phyloP scores from a whole-genome alignment of 2,329 filamentous ascomycete genomes.

The Aspergillus bombycis region DNA sequence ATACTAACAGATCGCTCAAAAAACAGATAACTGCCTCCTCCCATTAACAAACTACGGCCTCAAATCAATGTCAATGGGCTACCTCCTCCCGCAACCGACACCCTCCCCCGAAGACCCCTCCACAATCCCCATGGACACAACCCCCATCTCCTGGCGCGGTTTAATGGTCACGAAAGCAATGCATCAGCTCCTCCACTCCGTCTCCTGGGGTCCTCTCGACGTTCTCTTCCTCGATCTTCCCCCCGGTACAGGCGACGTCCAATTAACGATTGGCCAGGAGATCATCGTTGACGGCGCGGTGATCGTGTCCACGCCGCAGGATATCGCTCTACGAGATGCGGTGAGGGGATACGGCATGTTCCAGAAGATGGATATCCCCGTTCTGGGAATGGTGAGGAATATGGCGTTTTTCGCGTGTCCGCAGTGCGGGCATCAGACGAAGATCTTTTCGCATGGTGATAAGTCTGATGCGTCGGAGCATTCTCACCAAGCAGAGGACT shows the following conservation, averaged over 20 bases:
- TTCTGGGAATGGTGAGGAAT: conserved; percentile 85
- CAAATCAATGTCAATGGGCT: conserved; percentile 97
- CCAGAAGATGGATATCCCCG: conserved; percentile 75
- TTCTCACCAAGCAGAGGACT: conserved; percentile 46
- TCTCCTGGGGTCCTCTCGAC: conserved; percentile 90
- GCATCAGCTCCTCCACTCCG: conserved; percentile 91
- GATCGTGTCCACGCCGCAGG: conserved; percentile 91
- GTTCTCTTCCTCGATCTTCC: conserved; percentile 88
- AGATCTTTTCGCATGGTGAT: conserved; percentile 66
- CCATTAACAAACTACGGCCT: conserved; percentile 93
- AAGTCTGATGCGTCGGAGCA: background rate
- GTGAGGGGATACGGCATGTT: conserved; percentile 94
- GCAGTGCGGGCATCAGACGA: conserved; percentile 72
- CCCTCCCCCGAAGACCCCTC: background rate
- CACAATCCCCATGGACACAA: conserved; percentile 48
- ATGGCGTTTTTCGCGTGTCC: conserved; percentile 87
- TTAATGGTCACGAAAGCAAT: conserved; percentile 98
- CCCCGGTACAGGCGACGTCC: conserved; percentile 92
- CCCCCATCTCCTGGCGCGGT: conserved; percentile 91
- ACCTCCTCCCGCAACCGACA: conserved; percentile 20
- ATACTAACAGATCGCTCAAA: conserved; percentile 4
- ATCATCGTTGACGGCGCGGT: conserved; percentile 81
- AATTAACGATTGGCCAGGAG: conserved; percentile 96
- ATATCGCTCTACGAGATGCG: conserved; percentile 88
- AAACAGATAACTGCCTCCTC: conserved; percentile 62